Evolutionary conservation across 2,329 filamentous ascomycete genomes (phyloP).

Genomic region (Tolypocladium endophyticum): DNA sequence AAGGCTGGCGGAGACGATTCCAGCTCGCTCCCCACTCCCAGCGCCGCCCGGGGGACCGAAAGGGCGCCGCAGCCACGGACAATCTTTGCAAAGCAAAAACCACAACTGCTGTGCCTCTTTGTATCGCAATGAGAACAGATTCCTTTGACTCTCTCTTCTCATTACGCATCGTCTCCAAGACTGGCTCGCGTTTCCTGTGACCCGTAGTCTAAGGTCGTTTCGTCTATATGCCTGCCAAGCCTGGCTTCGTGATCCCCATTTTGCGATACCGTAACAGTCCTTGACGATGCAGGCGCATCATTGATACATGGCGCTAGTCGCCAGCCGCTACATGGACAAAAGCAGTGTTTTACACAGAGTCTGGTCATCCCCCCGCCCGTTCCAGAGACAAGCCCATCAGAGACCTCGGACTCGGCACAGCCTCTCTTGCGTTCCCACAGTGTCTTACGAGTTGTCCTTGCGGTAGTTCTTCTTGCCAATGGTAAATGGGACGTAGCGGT

Average conservation of each 20-base stretch:
- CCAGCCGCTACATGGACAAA: background rate
- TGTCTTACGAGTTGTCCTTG: slow-evolving; percentile 43
- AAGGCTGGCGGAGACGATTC: background rate
- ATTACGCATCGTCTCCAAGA: slow-evolving; percentile 3
- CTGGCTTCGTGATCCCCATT: background rate
- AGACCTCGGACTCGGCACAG: background rate
- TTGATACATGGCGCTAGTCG: background rate
- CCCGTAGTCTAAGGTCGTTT: background rate
- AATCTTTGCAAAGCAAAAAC: background rate
- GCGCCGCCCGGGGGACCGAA: background rate
- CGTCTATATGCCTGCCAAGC: background rate
- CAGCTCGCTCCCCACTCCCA: background rate
- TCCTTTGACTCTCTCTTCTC: background rate
- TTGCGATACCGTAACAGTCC: background rate
- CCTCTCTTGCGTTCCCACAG: background rate
- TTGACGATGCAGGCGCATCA: background rate
- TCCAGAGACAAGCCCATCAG: background rate
- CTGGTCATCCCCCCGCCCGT: background rate
- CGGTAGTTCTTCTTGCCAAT: slow-evolving; percentile 79
- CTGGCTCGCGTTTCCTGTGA: background rate
- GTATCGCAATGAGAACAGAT: background rate
- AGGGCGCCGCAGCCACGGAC: background rate
- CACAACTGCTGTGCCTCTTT: background rate
- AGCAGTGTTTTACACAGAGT: background rate
- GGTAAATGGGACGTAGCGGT: slow-evolving; percentile 91